Evolutionary conservation across 108 stramenopile species (phyloP).

Genomic region (Pinguiococcus pyrenoidosus): DNA sequence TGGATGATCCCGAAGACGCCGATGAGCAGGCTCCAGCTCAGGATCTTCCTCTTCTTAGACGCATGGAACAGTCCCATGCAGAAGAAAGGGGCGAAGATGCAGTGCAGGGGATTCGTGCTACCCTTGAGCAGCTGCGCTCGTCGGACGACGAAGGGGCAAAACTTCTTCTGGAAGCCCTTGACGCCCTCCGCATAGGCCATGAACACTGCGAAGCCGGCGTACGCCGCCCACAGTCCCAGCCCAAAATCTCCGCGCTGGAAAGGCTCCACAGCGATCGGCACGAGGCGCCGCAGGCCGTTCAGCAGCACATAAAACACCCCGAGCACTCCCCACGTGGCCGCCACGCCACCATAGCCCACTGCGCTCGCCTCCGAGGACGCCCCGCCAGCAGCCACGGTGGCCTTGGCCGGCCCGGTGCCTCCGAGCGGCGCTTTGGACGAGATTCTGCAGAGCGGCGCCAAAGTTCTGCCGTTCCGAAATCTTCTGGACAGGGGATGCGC

Average conservation of each 20-base stretch:
- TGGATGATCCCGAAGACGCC: conserved; percentile 76
- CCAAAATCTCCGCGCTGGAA: conserved; percentile 31
- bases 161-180: conserved; percentile 88
- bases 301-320: conserved; percentile 68
- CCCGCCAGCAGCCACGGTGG: too few species aligned
- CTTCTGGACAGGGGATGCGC: too few species aligned
- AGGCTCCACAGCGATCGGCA: conserved; percentile 82
- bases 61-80: conserved; percentile 85
- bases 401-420: too few species aligned
- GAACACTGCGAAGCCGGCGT: conserved; percentile 11
- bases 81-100: conserved; percentile 70
- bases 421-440: too few species aligned
- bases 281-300: conserved; percentile 66
- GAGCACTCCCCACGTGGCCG: conserved; percentile 63
- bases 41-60: conserved; percentile 63
- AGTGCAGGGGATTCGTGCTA: conserved; percentile 23
- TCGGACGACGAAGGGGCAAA: conserved; percentile 78
- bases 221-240: conserved; percentile 12
- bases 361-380: too few species aligned
- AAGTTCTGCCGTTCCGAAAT: too few species aligned
- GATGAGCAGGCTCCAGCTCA: conserved; percentile 65
- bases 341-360: too few species aligned
- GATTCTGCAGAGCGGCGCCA: too few species aligned
- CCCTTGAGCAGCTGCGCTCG: conserved; percentile 61
- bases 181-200: conserved; percentile 86